Evolutionary conservation across 2,329 filamentous ascomycete genomes (phyloP).

Genomic region (Fusarium agapanthi): DNA sequence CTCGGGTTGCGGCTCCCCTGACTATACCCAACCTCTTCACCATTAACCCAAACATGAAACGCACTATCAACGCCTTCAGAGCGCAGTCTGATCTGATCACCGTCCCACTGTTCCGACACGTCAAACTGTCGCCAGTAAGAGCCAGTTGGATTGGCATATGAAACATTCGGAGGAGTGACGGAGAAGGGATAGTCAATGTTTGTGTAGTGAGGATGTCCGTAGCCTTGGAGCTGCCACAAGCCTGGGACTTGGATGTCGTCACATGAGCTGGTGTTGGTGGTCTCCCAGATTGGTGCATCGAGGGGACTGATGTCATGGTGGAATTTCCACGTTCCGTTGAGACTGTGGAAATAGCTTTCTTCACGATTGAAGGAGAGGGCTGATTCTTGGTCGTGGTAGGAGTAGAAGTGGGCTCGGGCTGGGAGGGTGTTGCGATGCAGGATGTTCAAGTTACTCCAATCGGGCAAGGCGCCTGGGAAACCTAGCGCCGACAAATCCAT

Average conservation of each 20-base stretch:
- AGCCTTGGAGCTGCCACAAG: slow-evolving; percentile 76
- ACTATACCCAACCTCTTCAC: slow-evolving; percentile 72
- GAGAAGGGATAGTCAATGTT: slow-evolving; percentile 75
- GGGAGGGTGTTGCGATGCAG: slow-evolving; percentile 8
- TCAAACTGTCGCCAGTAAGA: slow-evolving; percentile 68
- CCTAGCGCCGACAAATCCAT: slow-evolving; percentile 3
- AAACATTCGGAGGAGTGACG: slow-evolving; percentile 70
- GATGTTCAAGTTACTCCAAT: slow-evolving; percentile 14
- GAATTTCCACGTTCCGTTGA: slow-evolving; percentile 26
- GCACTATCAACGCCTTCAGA: slow-evolving; percentile 81
- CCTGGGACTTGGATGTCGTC: slow-evolving; percentile 67
- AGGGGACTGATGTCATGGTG: slow-evolving; percentile 17
- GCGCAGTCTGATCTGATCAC: slow-evolving; percentile 68
- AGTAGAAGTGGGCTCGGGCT: slow-evolving; percentile 23
- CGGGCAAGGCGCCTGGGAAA: slow-evolving; percentile 7
- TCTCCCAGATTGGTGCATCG: slow-evolving; percentile 6
- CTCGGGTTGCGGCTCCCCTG: slow-evolving; percentile 77
- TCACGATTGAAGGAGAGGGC: background rate
- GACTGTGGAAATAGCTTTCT: background rate
- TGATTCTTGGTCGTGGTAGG: slow-evolving; percentile 3
- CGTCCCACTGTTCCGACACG: slow-evolving; percentile 57
- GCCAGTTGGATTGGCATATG: slow-evolving; percentile 71
- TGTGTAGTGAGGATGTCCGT: slow-evolving; percentile 74
- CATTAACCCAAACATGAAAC: slow-evolving; percentile 77
- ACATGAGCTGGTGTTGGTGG: slow-evolving; percentile 1